Evolutionary conservation across 129 eudicot species (phyloP), one percentile per base, ranked within the genome.

Genomic region (Ambrosia artemisiifolia): DNA sequence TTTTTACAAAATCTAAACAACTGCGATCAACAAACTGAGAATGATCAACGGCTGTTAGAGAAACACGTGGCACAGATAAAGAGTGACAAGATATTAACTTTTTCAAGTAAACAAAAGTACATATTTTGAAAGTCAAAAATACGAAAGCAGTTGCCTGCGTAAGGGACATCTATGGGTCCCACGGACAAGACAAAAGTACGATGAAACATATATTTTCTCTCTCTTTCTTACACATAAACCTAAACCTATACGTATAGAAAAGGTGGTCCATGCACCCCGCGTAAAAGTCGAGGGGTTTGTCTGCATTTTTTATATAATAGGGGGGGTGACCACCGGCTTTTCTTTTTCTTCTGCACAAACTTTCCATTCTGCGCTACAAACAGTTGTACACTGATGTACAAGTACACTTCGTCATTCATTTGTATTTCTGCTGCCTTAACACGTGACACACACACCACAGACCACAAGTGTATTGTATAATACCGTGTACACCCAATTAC

Each of bases 201-300:
- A 49, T 49, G 55, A 49, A 49, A 49, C 55, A 49, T 13, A 4
- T 48, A 13, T 11, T 6, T 38, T 38, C 10, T 38, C 43, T 38
- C 43, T 38, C 44, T 10, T 3, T 38, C 44, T 10, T 3, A 40
- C 11, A 40, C 11, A 40, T 40, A 40, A 40, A 8, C 44, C 44
- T 2, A 40, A 40, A 40, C 44, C 44, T 40, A 40, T 40, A 40
- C 44, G 44, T 7, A 40, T 40, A 40, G 30, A 53, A 57, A 57
- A 3, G 40, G 64, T 59, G 64, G 64, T 28, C 64, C 64, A 59
- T 28, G 30, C 38, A n/a, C 36, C 64, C 18, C 40, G 64, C 64
- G 64, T 11, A 59, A 59, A 59, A 59, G 64, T 59, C 40, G 64
- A 59, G 64, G 63, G 63, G 36, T 19, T 56, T 56, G 63, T 56